Conservation (phyloP, 805 yeast species). For the Ogataea pilisensis region DNA sequence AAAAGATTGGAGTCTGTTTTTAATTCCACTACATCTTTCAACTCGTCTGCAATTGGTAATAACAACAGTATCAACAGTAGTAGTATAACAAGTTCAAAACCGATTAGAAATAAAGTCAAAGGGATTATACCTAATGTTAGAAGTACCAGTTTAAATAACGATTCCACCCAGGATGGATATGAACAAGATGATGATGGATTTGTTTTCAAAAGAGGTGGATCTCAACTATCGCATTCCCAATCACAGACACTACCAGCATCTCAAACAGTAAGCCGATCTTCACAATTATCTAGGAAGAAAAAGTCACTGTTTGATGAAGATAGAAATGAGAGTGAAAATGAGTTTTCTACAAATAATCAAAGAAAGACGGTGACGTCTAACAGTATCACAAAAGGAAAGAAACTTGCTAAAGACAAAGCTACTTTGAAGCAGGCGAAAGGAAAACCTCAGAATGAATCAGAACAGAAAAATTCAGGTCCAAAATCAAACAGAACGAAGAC, state of each 20-base stretch:
- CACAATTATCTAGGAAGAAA: not conserved
- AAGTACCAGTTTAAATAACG: not conserved
- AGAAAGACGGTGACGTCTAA: not conserved
- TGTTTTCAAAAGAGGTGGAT: constrained; percentile 17
- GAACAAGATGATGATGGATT: constrained; percentile 21
- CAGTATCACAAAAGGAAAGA: not conserved
- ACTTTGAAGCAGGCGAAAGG: too few species aligned
- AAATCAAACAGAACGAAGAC: not conserved
- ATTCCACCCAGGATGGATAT: not conserved
- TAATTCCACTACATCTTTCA: not conserved
- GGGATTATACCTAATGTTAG: not conserved
- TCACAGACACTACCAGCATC: constrained; percentile 4
- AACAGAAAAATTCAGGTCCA: not conserved
- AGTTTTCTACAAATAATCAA: too few species aligned
- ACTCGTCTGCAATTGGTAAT: too few species aligned
- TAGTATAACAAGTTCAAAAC: not conserved
- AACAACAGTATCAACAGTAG: too few species aligned
- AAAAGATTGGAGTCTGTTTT: not conserved
- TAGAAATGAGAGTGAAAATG: not conserved
- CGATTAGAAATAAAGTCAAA: not conserved
- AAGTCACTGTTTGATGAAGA: constrained; percentile 1
- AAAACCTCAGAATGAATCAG: not conserved
- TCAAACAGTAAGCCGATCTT: not conserved
- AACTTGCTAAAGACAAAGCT: too few species aligned
- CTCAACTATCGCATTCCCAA: constrained; percentile 4